Base-by-base conservation (phyloP, 2,329 filamentous ascomycete species). In the Coniella vitis region DNA sequence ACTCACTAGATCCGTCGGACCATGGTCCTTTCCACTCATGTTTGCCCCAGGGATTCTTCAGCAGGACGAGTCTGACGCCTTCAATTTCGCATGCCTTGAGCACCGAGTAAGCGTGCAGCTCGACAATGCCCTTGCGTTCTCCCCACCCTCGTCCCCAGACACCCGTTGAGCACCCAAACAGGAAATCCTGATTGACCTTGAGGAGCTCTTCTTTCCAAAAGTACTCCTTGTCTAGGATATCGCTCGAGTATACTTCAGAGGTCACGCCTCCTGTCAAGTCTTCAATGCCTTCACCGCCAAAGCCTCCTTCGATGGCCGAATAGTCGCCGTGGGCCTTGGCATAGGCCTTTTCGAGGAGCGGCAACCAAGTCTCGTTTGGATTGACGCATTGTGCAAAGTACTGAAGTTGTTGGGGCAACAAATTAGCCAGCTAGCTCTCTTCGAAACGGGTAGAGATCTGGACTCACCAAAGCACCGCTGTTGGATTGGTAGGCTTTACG, bases 161-260 rank as follows among this genome's bases (percentile, higher is more conserved):
- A 9, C 83, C 84, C 0, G 78, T 80, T 0, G 74, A 78, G 58
- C 83, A 86, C n/a, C 84, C 83, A 57, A 87, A 87, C 7, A 88
- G 68, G 58, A 93, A 94, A 44, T 88, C 83, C 47, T 88, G 69
- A 61, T 94, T 93, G 50, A 90, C 87, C 54, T 85, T 82, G 65
- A 83, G 79, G 20, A 95, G 75, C 61, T 93, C 86, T 34, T 91
- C 81, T 1, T 76, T 79, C 90, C 89, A 95, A 62, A 95, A 94
- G 19, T 80, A 76, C 44, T 95, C 83, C 51, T 85, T 84, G 60
- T 93, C 83, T 3, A 89, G 73, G 32, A 90, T 86, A 57, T 88
- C 84, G 0, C 79, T 79, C 1, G 81, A 78, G 38, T 84, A 75
- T 10, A 89, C 65, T 59, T 86, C 80, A 0, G 81, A 83, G 0